These are phyloP conservation scores for Sclerotinia sclerotiorum DNA, from an alignment of 2,329 filamentous ascomycete genomes.

Conservation along the genomic window DNA sequence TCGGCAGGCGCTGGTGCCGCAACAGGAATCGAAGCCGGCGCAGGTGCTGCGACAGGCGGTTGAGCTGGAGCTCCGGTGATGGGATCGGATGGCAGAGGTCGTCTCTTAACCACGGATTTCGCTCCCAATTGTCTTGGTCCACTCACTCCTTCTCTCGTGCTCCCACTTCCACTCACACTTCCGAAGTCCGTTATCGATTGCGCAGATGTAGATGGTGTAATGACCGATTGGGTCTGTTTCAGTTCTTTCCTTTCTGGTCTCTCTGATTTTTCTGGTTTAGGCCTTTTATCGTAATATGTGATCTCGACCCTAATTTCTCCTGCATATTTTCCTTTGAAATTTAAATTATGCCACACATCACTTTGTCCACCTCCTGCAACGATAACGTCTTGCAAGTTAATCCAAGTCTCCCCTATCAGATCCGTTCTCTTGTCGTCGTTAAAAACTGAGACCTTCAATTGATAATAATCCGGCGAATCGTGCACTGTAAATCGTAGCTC, in stretches of 20 bases:
- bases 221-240: constrained; percentile 33
- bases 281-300: constrained; percentile 89
- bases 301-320: constrained; percentile 93
- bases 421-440: constrained; percentile 99
- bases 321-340: constrained; percentile 90
- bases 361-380: constrained; percentile 86
- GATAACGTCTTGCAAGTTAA: constrained; percentile 79
- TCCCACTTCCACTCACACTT: constrained; percentile 17
- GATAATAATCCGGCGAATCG: constrained; percentile 94
- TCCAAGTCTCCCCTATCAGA: constrained; percentile 90
- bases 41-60: constrained; percentile 46
- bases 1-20: constrained; percentile 49
- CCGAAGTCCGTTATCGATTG: constrained; percentile 31
- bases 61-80: constrained; percentile 46
- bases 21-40: constrained; percentile 42
- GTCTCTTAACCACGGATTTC: constrained; percentile 67
- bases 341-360: constrained; percentile 87
- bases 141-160: constrained; percentile 41
- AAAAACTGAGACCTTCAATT: constrained; percentile 92
- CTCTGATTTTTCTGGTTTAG: constrained; percentile 76
- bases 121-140: constrained; percentile 49
- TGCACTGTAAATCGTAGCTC: constrained; percentile 95
- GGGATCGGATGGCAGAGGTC: constrained; percentile 80
- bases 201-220: constrained; percentile 39
- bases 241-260: constrained; percentile 57